A percentile compares a stretch with the other conserved stretches of the same genome.
Evolutionary conservation across 148 eudicot genomes (phyloP).

Genomic region (Pouteria glomerata): DNA sequence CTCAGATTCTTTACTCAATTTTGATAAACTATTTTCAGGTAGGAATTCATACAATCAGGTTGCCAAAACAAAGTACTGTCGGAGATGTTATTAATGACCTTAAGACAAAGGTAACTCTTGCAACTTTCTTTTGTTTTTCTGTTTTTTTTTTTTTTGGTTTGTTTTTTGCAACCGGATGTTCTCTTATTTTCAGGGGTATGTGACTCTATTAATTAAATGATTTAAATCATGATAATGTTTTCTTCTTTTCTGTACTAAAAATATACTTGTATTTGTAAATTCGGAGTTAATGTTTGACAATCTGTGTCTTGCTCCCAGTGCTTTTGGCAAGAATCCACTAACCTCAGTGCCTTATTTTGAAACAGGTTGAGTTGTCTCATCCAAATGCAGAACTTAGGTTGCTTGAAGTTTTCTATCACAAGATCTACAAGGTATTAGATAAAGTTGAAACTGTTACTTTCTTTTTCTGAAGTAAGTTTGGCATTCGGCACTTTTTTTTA

Average conservation of each 20-base stretch:
- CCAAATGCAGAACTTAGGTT: slow-evolving; percentile 25
- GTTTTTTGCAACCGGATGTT: neutral
- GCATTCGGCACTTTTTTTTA: too few species aligned
- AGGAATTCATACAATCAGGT: slow-evolving; percentile 35
- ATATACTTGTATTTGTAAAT: neutral
- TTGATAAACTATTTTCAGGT: slow-evolving; percentile 28
- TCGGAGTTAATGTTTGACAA: neutral
- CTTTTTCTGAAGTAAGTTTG: neutral
- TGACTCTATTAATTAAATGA: neutral
- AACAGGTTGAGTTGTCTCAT: slow-evolving; percentile 27
- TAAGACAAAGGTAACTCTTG: slow-evolving; percentile 34
- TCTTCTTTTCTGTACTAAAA: neutral
- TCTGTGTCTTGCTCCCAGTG: neutral
- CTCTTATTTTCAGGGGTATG: neutral
- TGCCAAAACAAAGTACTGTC: slow-evolving; percentile 50
- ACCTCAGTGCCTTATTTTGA: neutral
- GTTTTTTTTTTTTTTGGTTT: too few species aligned
- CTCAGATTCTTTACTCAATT: slow-evolving; percentile 3
- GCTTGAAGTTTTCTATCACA: slow-evolving; percentile 33
- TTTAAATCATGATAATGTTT: neutral
- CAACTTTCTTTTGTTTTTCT: slow-evolving; percentile 4
- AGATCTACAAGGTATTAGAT: slow-evolving; percentile 29
- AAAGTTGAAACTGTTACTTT: neutral
- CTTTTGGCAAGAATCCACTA: neutral
- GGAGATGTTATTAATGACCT: slow-evolving; percentile 42